phyloP scores from a whole-genome alignment of 2,329 filamentous ascomycete species.

The Pseudogymnoascus sp. region DNA sequence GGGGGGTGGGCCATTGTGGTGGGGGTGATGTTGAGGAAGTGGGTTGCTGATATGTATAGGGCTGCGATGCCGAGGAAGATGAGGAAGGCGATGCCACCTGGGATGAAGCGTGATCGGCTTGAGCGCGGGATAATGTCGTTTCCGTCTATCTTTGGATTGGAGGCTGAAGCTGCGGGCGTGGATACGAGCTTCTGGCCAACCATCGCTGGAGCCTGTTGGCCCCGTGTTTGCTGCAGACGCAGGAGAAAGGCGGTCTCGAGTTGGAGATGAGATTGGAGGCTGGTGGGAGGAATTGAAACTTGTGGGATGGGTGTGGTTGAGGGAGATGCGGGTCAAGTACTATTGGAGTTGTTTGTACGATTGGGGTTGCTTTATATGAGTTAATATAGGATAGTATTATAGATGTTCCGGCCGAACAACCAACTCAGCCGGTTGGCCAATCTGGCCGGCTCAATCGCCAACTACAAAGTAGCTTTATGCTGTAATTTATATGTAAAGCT shows the following conservation, averaged over 20 bases:
- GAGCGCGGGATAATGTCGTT: neutral
- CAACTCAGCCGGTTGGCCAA: too few relatives aligned
- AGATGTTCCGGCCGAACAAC: too few relatives aligned
- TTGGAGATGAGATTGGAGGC: too few relatives aligned
- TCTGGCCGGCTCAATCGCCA: too few relatives aligned
- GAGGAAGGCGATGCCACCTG: neutral
- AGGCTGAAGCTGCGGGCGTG: too few relatives aligned
- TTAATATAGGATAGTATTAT: too few relatives aligned
- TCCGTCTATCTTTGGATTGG: neutral
- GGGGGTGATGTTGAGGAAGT: neutral
- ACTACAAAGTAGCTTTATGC: too few relatives aligned
- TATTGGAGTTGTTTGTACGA: too few relatives aligned
- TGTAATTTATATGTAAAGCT: too few relatives aligned
- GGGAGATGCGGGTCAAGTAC: neutral
- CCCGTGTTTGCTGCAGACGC: neutral
- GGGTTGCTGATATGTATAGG: neutral
- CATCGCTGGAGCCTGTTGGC: neutral
- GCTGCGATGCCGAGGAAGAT: neutral
- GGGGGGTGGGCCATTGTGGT: neutral
- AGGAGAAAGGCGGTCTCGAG: neutral
- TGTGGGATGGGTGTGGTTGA: neutral
- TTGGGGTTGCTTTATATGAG: too few relatives aligned
- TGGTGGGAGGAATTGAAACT: too few relatives aligned
- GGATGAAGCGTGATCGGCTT: neutral
- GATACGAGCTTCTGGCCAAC: neutral